Evolutionary conservation across 2,329 filamentous ascomycete genomes (phyloP).

Genomic region (Trichoderma sp.): DNA sequence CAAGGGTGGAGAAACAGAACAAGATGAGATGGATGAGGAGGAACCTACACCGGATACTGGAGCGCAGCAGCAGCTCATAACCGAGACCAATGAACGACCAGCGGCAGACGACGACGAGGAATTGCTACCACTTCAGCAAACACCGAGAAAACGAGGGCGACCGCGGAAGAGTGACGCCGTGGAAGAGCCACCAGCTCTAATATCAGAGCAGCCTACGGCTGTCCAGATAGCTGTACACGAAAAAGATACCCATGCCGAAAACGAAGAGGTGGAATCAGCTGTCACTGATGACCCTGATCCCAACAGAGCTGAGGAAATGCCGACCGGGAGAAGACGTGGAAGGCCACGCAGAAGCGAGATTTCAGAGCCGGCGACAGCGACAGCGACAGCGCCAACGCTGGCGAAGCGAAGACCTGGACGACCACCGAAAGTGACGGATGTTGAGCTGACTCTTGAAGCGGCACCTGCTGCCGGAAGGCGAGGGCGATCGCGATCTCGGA

Average conservation of each 20-base stretch:
- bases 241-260: neutral
- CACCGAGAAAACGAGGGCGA: neutral
- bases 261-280: neutral
- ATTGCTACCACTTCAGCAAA: neutral
- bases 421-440: neutral
- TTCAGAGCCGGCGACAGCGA: neutral
- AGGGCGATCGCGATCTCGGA: neutral
- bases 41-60: neutral
- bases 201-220: neutral
- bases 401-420: constrained; percentile 1
- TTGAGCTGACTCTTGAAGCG: neutral
- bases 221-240: neutral
- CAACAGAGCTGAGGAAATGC: neutral
- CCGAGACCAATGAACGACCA: neutral
- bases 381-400: neutral
- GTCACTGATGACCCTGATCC: neutral
- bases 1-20: neutral
- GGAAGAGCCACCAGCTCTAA: neutral
- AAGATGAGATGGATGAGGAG: neutral
- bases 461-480: neutral
- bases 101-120: neutral
- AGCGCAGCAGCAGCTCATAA: constrained; percentile 1
- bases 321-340: neutral
- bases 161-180: neutral
- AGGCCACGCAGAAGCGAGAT: neutral